phyloP scores from a whole-genome alignment of 306 rosid species.

The Calophaca sinica region DNA sequence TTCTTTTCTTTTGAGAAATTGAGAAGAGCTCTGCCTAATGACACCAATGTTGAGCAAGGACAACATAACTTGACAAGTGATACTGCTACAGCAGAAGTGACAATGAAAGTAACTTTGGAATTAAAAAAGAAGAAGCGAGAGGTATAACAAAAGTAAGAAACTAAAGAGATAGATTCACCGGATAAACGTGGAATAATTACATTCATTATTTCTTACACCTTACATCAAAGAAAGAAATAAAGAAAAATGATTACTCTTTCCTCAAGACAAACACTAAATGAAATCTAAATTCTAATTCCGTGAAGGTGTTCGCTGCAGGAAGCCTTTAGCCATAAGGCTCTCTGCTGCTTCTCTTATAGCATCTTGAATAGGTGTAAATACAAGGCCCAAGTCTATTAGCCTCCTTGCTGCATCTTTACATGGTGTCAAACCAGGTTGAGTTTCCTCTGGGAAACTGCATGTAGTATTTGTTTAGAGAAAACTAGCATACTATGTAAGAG shows the following conservation, averaged over 20 bases:
- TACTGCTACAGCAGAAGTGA: constrained; percentile 20
- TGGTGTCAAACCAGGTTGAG: constrained; percentile 75
- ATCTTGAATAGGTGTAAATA: constrained; percentile 74
- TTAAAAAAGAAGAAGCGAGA: constrained; percentile 30
- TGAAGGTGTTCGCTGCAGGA: constrained; percentile 51
- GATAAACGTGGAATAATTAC: constrained; percentile 33
- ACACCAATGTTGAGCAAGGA: neutral
- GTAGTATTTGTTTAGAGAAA: constrained; percentile 36
- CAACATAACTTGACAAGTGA: constrained; percentile 1
- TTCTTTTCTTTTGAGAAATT: too few relatives aligned
- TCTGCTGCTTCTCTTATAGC: constrained; percentile 72
- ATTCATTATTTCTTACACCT: constrained; percentile 40
- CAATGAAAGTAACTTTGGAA: constrained; percentile 35
- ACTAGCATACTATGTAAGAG: constrained; percentile 7
- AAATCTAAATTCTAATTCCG: constrained; percentile 13
- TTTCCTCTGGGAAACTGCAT: constrained; percentile 72
- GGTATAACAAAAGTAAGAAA: constrained; percentile 21
- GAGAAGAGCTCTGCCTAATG: neutral
- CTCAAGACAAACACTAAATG: neutral
- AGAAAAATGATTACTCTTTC: neutral
- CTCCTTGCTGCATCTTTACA: constrained; percentile 77
- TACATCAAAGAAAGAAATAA: constrained; percentile 11
- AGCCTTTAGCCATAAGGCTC: constrained; percentile 72
- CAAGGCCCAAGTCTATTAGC: constrained; percentile 71
- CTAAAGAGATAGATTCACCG: constrained; percentile 1